phyloP scores from a whole-genome alignment of 176 grass and related monocot genomes.

The Raddia guianensis region DNA sequence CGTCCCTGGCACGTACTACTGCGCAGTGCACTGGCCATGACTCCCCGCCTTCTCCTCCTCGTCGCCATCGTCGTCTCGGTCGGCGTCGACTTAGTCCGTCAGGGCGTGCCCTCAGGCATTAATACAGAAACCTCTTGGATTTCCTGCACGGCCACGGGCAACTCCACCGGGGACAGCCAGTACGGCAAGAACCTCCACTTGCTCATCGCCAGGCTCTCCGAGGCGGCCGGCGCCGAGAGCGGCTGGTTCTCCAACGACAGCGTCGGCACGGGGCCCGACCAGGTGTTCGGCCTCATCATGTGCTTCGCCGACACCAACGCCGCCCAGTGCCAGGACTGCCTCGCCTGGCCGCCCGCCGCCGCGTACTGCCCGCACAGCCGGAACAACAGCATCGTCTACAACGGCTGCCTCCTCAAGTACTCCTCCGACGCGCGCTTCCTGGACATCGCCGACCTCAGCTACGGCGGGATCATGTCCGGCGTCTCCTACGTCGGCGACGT shows the following conservation, averaged over 20 bases:
- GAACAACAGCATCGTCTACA: background rate
- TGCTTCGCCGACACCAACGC: conserved; percentile 31
- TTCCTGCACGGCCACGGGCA: conserved; percentile 5
- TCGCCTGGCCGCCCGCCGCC: background rate
- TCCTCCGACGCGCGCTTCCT: background rate
- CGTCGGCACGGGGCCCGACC: background rate
- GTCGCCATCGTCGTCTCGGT: too few species aligned
- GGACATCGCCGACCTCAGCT: background rate
- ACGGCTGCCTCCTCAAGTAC: conserved; percentile 57
- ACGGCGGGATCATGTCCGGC: background rate
- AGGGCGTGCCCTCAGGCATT: too few species aligned
- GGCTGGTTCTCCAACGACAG: conserved; percentile 34
- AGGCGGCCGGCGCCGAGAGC: background rate
- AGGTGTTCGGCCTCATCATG: conserved; percentile 38
- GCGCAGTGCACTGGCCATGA: too few species aligned
- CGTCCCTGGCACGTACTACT: too few species aligned
- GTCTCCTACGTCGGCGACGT: too few species aligned
- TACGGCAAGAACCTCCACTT: too few species aligned
- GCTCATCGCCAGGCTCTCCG: conserved; percentile 18
- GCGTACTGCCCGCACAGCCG: conserved; percentile 1
- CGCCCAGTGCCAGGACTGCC: conserved; percentile 17
- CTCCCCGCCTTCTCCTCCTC: too few species aligned
- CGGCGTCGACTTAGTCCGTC: too few species aligned
- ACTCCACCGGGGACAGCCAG: conserved; percentile 32
- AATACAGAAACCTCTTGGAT: too few species aligned